Percentiles rank a stretch among this genome's conserved stretches.
Conservation (phyloP, 192 early-diverging fungal species). For the Backusella liffmaniae region DNA sequence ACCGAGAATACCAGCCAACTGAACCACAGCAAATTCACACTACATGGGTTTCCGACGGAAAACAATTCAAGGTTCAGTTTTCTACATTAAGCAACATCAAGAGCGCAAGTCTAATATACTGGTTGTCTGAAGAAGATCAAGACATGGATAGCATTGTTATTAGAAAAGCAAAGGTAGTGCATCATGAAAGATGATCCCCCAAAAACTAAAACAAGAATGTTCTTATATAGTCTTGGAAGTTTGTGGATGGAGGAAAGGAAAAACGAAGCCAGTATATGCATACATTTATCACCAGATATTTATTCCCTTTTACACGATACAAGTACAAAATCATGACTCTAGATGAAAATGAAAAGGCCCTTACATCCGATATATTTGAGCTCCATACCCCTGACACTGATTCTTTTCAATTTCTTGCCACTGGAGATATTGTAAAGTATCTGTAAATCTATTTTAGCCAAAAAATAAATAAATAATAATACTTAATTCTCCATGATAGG, state of each 20-base stretch:
- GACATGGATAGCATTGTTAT: background rate
- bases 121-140: background rate
- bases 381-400: conserved; percentile 12
- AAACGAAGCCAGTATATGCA: conserved; percentile 24
- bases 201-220: background rate
- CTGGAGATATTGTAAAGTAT: conserved; percentile 20
- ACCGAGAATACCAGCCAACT: conserved; percentile 12
- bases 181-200: background rate
- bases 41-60: conserved; percentile 7
- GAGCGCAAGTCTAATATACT: conserved; percentile 10
- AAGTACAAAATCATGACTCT: conserved; percentile 14
- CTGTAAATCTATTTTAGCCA: background rate
- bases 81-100: conserved; percentile 8
- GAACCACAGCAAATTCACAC: conserved; percentile 31
- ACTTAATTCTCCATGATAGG: background rate
- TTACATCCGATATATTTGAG: background rate
- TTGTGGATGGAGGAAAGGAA: conserved; percentile 24
- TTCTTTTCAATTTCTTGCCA: conserved; percentile 25
- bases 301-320: conserved; percentile 18
- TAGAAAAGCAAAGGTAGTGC: background rate
- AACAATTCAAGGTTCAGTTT: conserved; percentile 20
- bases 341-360: background rate
- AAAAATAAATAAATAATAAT: too few relatives aligned
- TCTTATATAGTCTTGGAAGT: conserved; percentile 14
- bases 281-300: background rate